phyloP scores from a whole-genome alignment of 73 alveolate species.

The Paramecium tetraurelia region DNA sequence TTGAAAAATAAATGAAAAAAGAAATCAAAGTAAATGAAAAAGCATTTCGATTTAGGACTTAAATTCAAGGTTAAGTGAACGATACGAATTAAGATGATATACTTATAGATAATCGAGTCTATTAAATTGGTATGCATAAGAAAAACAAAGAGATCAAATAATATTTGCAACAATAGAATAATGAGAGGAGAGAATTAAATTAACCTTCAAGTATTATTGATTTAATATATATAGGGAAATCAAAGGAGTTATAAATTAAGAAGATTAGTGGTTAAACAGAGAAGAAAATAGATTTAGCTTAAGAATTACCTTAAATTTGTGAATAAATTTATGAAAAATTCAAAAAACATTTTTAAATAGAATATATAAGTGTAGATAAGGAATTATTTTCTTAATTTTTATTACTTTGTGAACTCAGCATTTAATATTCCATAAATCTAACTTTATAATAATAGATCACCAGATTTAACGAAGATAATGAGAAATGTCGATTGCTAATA shows the following conservation, averaged over 20 bases:
- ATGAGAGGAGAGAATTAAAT: not conserved
- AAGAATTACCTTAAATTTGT: constrained; percentile 7
- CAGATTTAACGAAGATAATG: not conserved
- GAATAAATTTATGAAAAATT: not conserved
- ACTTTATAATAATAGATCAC: not conserved
- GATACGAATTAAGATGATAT: not conserved
- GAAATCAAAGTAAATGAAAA: not conserved
- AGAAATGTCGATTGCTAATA: not conserved
- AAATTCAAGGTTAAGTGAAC: not conserved
- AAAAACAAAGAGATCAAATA: not conserved
- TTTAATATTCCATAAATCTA: not conserved
- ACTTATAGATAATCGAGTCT: not conserved
- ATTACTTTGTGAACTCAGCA: not conserved
- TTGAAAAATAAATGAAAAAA: not conserved
- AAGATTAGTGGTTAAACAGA: not conserved
- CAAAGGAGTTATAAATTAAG: not conserved
- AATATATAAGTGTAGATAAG: not conserved
- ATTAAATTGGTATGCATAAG: not conserved
- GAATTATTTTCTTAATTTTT: not conserved
- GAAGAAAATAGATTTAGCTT: not conserved
- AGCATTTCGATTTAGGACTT: not conserved
- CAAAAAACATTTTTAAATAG: not conserved
- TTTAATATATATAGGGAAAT: not conserved
- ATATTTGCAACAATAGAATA: not conserved
- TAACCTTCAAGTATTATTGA: not conserved